Percentiles rank a stretch among this genome's conserved stretches.
These are phyloP conservation scores for Lipomyces sp. DNA, from an alignment of 805 yeast species.

Conservation along the genomic window DNA sequence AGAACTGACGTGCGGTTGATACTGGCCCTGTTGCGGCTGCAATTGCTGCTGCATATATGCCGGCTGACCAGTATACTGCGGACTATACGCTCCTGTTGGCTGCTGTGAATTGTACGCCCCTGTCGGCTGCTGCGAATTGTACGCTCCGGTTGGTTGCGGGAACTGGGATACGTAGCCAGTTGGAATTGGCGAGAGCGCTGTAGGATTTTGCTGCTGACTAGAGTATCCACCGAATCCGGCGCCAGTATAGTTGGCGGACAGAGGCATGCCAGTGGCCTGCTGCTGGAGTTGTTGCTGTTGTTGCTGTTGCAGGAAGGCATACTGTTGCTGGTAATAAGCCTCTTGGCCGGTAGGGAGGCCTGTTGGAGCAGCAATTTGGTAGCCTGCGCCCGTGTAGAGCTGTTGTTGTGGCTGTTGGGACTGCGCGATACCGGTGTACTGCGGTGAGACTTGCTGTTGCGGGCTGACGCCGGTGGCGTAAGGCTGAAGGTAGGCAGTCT, in stretches of 20 bases:
- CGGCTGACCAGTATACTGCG: constrained; percentile 12
- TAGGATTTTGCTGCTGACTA: constrained; percentile 14
- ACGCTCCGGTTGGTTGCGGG: constrained; percentile 12
- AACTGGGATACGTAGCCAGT: constrained; percentile 34
- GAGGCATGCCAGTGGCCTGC: constrained; percentile 28
- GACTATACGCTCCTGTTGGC: no score
- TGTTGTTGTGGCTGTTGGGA: constrained; percentile 8
- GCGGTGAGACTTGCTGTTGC: no score
- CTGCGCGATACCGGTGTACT: neutral
- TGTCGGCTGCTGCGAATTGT: neutral
- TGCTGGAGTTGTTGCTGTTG: constrained; percentile 30
- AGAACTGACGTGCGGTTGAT: constrained; percentile 10
- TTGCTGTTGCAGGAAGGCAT: constrained; percentile 33
- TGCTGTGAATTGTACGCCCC: neutral
- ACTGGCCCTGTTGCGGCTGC: constrained; percentile 9
- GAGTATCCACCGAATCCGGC: constrained; percentile 21
- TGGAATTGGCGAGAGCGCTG: constrained; percentile 1
- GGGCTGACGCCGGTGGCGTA: no score
- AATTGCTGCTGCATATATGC: constrained; percentile 11
- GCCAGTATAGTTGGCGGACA: constrained; percentile 15
- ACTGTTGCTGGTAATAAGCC: constrained; percentile 43
- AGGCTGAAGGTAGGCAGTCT: constrained; percentile 15
- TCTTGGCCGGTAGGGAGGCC: constrained; percentile 16
- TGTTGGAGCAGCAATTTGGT: neutral
- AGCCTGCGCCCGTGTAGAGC: constrained; percentile 14